Conservation (phyloP, 1,139 yeast species). For the Groenewaldozyma auringiensis region DNA sequence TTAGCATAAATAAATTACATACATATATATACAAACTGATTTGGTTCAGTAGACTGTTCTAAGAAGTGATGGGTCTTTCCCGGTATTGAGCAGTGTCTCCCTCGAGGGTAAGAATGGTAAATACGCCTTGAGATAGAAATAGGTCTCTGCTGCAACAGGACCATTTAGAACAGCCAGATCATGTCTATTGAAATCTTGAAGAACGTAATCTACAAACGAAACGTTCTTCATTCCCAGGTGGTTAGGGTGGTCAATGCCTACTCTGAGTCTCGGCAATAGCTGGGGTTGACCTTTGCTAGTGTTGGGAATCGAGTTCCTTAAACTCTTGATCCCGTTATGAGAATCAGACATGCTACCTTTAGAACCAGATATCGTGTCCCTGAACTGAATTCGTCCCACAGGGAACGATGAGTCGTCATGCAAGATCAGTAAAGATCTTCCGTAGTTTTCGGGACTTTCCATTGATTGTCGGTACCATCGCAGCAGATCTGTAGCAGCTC, state of each 20-base stretch:
- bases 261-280: conserved; percentile 48
- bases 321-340: conserved; percentile 68
- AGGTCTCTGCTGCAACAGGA: neutral
- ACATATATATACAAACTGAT: too few species aligned
- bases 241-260: conserved; percentile 69
- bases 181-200: conserved; percentile 37
- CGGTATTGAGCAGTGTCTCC: neutral
- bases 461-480: conserved; percentile 20
- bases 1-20: too few species aligned
- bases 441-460: conserved; percentile 2
- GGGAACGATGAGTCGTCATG: conserved; percentile 70
- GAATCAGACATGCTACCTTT: conserved; percentile 55
- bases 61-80: neutral
- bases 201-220: conserved; percentile 46
- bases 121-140: neutral
- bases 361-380: conserved; percentile 33
- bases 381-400: conserved; percentile 54
- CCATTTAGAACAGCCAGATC: conserved; percentile 15
- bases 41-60: neutral
- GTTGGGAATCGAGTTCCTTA: conserved; percentile 33
- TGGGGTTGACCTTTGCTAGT: conserved; percentile 24
- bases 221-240: conserved; percentile 39
- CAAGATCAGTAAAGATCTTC: conserved; percentile 41
- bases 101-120: neutral
- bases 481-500: conserved; percentile 36